Percentiles rank a stretch among this genome's conserved stretches.
Evolutionary conservation across 202 grass and related monocot species (phyloP).

Genomic region (Bolboschoenoplectus hybrid): DNA sequence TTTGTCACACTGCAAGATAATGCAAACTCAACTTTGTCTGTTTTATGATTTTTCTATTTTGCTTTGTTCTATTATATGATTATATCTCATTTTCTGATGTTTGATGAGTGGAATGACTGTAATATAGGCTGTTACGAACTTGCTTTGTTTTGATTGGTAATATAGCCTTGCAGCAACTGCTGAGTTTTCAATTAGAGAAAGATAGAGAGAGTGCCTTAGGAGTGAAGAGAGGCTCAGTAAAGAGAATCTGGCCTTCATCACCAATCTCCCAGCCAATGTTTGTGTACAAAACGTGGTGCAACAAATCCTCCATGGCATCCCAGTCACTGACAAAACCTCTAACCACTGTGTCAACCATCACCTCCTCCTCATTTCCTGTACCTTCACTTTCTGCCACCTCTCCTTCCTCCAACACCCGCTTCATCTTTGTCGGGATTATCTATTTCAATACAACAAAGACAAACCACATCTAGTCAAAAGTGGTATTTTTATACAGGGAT

Average conservation of each 20-base stretch:
- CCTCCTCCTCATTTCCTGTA: conserved; percentile 54
- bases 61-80: background rate
- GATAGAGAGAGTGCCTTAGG: conserved; percentile 61
- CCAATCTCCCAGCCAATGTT: conserved; percentile 97
- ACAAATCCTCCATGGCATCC: conserved; percentile 98
- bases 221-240: conserved; percentile 87
- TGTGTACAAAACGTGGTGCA: conserved; percentile 79
- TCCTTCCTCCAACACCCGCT: conserved; percentile 62
- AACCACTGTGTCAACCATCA: conserved; percentile 79
- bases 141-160: background rate
- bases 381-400: conserved; percentile 45
- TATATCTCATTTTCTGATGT: background rate
- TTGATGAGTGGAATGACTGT: background rate
- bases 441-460: conserved; percentile 33
- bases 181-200: background rate
- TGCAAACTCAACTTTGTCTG: too few relatives aligned
- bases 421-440: conserved; percentile 99
- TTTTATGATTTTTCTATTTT: background rate
- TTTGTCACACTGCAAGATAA: too few relatives aligned
- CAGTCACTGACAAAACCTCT: conserved; percentile 97
- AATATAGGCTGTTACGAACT: too few relatives aligned
- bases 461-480: background rate
- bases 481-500: background rate
- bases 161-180: background rate
- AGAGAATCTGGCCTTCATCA: conserved; percentile 97